Evolutionary conservation across 2,329 filamentous ascomycete genomes (phyloP).

Genomic region (Penicillium hesseltinei): DNA sequence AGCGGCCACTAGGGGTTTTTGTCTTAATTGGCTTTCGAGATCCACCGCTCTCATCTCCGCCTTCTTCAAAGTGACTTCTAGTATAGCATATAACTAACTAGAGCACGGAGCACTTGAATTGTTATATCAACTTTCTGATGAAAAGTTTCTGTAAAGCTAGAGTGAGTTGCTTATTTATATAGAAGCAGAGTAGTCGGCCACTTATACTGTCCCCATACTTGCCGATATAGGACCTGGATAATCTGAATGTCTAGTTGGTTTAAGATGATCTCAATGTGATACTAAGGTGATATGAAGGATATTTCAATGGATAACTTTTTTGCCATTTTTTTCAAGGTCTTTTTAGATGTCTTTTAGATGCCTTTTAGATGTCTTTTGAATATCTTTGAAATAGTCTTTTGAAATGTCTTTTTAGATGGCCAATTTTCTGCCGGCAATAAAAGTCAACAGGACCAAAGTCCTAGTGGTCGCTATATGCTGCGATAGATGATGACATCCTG

Average conservation of each 20-base stretch:
- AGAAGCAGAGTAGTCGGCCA: neutral
- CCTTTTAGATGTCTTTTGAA: too few relatives aligned
- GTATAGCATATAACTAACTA: too few relatives aligned
- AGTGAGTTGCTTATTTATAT: neutral
- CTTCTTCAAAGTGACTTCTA: neutral
- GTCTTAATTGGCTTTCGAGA: neutral
- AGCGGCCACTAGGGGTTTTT: accelerated
- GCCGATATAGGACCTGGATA: neutral
- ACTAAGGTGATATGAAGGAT: neutral
- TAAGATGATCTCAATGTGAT: neutral
- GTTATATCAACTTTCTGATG: too few relatives aligned
- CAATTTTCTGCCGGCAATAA: neutral
- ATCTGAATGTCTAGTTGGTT: neutral
- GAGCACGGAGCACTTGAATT: neutral
- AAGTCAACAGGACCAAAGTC: neutral
- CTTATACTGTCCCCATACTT: neutral
- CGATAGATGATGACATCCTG: neutral
- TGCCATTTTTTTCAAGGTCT: neutral
- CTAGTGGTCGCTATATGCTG: neutral
- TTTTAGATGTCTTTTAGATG: neutral
- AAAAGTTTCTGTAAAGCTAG: too few relatives aligned
- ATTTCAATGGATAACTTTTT: neutral
- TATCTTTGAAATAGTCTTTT: neutral
- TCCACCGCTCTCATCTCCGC: neutral
- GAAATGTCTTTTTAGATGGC: neutral